phyloP scores from a whole-genome alignment of 2,329 filamentous ascomycete species.

The Huntiella savannae region DNA sequence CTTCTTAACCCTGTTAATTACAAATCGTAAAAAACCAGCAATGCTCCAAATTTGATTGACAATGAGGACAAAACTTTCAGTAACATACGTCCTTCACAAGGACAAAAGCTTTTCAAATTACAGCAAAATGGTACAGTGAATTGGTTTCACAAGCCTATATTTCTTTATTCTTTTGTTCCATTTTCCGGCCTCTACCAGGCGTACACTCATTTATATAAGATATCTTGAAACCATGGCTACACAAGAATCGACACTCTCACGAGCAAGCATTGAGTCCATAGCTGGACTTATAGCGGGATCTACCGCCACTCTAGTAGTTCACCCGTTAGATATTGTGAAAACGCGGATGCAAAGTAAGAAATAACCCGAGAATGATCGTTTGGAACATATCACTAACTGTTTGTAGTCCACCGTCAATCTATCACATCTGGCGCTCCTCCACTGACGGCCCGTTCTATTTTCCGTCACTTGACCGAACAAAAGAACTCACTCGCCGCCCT shows the following conservation, averaged over 20 bases:
- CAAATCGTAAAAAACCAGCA: too few species aligned
- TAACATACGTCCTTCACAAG: not conserved
- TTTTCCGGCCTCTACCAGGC: not conserved
- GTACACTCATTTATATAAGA: not conserved
- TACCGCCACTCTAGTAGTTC: conserved; percentile 67
- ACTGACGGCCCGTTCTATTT: conserved; percentile 31
- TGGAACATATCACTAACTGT: too few species aligned
- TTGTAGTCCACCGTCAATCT: not conserved
- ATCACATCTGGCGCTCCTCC: conserved; percentile 12
- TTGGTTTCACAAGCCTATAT: not conserved
- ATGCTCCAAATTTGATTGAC: too few species aligned
- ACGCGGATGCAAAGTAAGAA: conserved; percentile 71
- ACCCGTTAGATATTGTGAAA: conserved; percentile 91
- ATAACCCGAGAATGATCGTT: too few species aligned
- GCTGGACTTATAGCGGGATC: conserved; percentile 81
- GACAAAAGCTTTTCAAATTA: not conserved
- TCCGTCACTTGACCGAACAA: conserved; percentile 28
- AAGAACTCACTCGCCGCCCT: conserved; percentile 47
- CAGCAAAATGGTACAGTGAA: conserved; percentile 4
- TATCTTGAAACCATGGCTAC: too few species aligned
- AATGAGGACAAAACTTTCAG: too few species aligned
- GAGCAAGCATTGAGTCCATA: conserved; percentile 67
- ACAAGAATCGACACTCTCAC: conserved; percentile 1
- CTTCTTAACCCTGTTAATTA: too few species aligned
- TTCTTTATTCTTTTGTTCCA: not conserved